phyloP scores from a whole-genome alignment of 2,329 filamentous ascomycete species.

The Penicillium sp. region DNA sequence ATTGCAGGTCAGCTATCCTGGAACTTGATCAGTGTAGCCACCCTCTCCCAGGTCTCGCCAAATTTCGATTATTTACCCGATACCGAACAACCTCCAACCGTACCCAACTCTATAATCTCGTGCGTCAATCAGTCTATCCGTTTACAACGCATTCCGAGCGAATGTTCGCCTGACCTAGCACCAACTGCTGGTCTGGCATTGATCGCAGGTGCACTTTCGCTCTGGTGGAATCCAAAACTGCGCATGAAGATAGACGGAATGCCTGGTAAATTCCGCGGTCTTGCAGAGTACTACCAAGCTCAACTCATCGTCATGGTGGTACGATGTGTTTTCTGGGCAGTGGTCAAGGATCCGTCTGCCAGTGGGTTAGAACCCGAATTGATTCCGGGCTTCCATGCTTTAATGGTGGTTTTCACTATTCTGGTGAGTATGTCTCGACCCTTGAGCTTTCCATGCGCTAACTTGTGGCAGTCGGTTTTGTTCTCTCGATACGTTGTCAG shows the following conservation, averaged over 20 bases:
- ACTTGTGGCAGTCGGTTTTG: conserved; percentile 34
- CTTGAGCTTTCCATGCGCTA: conserved; percentile 14
- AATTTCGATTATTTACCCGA: not conserved
- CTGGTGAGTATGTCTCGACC: conserved; percentile 29
- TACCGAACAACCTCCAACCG: conserved; percentile 9
- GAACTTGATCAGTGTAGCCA: conserved; percentile 39
- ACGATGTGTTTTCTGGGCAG: conserved; percentile 46
- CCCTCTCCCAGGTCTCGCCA: conserved; percentile 15
- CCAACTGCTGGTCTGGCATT: conserved; percentile 41
- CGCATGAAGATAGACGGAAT: conserved; percentile 44
- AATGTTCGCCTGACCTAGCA: conserved; percentile 32
- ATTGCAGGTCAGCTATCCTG: conserved; percentile 45
- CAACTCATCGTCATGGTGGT: conserved; percentile 47
- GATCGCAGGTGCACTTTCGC: conserved; percentile 42
- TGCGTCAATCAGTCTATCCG: conserved; percentile 23
- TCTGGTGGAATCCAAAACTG: conserved; percentile 52
- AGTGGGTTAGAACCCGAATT: conserved; percentile 32
- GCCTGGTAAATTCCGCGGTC: conserved; percentile 41
- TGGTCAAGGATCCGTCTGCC: conserved; percentile 40
- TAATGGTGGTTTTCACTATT: conserved; percentile 42
- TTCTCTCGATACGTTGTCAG: conserved; percentile 39
- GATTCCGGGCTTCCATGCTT: conserved; percentile 38
- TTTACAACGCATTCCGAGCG: conserved; percentile 21
- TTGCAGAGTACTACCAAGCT: conserved; percentile 47
- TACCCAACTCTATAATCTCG: conserved; percentile 19